These are phyloP conservation scores for Cryptosporidium parvum DNA, from an alignment of 169 alveolate genomes.

Conservation along the genomic window DNA sequence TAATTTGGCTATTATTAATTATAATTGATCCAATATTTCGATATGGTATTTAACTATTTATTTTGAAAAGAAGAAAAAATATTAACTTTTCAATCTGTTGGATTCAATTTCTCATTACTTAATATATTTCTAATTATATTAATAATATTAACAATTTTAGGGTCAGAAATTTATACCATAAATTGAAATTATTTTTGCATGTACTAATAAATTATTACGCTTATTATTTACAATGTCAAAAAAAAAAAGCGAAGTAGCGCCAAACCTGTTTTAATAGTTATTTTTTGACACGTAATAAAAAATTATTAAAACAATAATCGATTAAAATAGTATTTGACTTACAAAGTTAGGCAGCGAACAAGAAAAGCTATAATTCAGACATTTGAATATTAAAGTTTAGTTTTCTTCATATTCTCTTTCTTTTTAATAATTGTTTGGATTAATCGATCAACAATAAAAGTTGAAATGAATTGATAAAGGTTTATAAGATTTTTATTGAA, in stretches of 20 bases:
- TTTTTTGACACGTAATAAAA: conserved; percentile 18
- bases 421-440: too few relatives aligned
- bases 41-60: neutral
- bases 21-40: too few relatives aligned
- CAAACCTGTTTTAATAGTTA: neutral
- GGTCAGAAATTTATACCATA: neutral
- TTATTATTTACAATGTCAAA: neutral
- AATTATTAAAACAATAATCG: neutral
- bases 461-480: neutral
- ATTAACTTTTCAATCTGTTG: neutral
- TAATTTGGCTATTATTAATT: too few relatives aligned
- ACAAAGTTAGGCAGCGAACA: neutral
- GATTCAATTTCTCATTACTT: neutral
- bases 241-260: neutral
- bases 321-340: neutral
- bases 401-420: neutral
- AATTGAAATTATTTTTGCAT: neutral
- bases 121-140: neutral
- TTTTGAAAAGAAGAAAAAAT: neutral
- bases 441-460: neutral
- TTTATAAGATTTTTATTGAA: too few relatives aligned
- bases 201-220: neutral
- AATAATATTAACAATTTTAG: neutral
- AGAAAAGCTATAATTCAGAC: neutral
- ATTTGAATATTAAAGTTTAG: neutral